Evolutionary conservation across 257 asterid genomes (phyloP), one percentile per base, ranked within the genome.

Genomic region (Ajuga chamaepitys): DNA sequence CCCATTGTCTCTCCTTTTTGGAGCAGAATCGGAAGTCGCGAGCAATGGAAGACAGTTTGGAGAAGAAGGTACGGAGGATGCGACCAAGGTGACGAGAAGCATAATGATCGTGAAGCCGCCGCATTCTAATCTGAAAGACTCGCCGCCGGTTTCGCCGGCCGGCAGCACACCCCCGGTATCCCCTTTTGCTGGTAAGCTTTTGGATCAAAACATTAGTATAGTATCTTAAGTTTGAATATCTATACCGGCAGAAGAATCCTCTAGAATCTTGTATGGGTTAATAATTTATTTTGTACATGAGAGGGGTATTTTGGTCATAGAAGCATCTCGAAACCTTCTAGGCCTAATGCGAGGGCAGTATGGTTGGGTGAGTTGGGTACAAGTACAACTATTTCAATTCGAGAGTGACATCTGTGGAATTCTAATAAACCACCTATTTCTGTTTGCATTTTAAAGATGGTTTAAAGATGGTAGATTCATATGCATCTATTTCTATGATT

Each of bases 161-260:
- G 93, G 88, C 7, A 71, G 94, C 34, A 85, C 99, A 0, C 87
- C 96, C 37, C 99, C 99, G 81, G 87, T 84, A 50, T 93, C 99
- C 61, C 97, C 99, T 62, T 93, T 89, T 50, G 76, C 88, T 70
- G 98, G 98, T 93, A 77, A 82, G 83, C 47, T 46, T 47, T 1
- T 70, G 98, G 98, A n/a, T n/a, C n/a, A n/a, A 4, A 30, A 30
- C 37, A 30, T n/a, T n/a, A n/a, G n/a, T n/a, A n/a, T n/a, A n/a
- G n/a, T n/a, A n/a, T n/a, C n/a, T n/a, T n/a, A n/a, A n/a, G n/a
- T n/a, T 1, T 30, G 37, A 30, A 30, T 4, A 1, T 30, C 37
- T 24, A 22, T 9, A 3, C 17, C 1, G 5, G n/a, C 24, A 37
- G 76, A 70, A 70, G 64, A 59, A 67, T 73, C 72, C 45, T n/a